Evolutionary conservation across 495 filamentous ascomycete species (phyloP).

Genomic region (Xylaria sp.): DNA sequence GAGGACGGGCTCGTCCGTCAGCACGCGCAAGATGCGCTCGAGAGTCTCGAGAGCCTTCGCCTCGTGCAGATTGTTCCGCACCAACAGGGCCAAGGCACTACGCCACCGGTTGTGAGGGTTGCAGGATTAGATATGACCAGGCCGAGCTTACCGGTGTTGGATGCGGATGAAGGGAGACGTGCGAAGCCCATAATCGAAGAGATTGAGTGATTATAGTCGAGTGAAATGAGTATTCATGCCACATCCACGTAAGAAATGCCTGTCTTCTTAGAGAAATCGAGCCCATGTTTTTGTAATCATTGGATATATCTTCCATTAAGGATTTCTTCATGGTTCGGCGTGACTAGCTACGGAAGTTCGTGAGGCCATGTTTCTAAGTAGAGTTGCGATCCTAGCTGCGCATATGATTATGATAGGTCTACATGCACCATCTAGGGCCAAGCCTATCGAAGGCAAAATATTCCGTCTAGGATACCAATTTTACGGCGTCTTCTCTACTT

Average conservation of each 20-base stretch:
- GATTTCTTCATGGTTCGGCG: background rate
- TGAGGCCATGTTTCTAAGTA: background rate
- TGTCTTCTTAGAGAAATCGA: background rate
- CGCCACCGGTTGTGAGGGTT: conserved; percentile 44
- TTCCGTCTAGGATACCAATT: conserved; percentile 52
- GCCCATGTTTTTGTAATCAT: background rate
- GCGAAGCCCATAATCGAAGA: conserved; percentile 55
- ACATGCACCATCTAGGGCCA: conserved; percentile 69
- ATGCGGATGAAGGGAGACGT: conserved; percentile 20
- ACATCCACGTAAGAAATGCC: background rate
- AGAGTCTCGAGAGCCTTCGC: conserved; percentile 75
- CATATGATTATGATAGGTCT: background rate
- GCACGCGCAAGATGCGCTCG: conserved; percentile 72
- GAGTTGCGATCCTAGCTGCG: background rate
- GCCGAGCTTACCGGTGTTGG: conserved; percentile 31
- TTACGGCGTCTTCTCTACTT: conserved; percentile 30
- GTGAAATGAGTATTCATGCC: background rate
- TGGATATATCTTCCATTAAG: background rate
- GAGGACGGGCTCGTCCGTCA: conserved; percentile 75
- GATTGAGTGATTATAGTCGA: conserved; percentile 43
- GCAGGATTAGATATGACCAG: conserved; percentile 52
- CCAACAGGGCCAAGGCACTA: conserved; percentile 25
- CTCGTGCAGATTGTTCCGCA: conserved; percentile 56
- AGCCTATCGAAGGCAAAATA: conserved; percentile 64
- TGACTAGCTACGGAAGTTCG: background rate